These are phyloP conservation scores for Spatholobus suberectus DNA, from an alignment of 306 rosid genomes.

Conservation along the genomic window DNA sequence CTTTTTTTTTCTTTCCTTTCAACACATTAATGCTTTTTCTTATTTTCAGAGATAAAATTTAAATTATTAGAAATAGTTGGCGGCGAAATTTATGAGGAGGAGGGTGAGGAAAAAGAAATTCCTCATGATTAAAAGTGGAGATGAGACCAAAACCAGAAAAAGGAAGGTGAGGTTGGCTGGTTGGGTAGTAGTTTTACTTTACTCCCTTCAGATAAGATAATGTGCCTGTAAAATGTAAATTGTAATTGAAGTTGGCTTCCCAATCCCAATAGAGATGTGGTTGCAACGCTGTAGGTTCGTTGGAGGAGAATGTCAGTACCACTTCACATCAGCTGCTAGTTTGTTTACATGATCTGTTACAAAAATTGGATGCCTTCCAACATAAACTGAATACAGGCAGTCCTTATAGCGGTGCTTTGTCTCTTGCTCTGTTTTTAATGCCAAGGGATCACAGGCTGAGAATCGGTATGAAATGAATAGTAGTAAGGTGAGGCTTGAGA, in stretches of 20 bases:
- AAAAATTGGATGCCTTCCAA: slow-evolving; percentile 38
- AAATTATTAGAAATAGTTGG: neutral
- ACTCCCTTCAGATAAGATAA: too few relatives aligned
- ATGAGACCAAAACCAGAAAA: neutral
- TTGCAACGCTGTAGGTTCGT: slow-evolving; percentile 21
- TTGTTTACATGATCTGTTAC: slow-evolving; percentile 28
- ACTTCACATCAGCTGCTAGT: slow-evolving; percentile 25
- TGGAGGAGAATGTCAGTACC: slow-evolving; percentile 31
- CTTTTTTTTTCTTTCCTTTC: neutral
- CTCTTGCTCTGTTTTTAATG: slow-evolving; percentile 35
- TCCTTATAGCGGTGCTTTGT: slow-evolving; percentile 24
- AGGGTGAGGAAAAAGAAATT: neutral
- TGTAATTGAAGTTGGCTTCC: neutral
- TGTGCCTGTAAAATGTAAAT: too few relatives aligned
- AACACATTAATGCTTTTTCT: too few relatives aligned
- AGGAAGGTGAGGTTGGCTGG: neutral
- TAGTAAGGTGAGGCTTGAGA: too few relatives aligned
- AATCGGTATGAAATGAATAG: too few relatives aligned
- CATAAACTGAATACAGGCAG: neutral
- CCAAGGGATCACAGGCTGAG: too few relatives aligned
- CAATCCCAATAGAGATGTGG: neutral
- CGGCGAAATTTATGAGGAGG: neutral
- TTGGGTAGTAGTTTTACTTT: too few relatives aligned
- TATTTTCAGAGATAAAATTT: neutral
- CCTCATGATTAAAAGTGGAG: neutral